Conservation (phyloP, 768 basidiomycete genomes). For the Mycena sanguinolenta region DNA sequence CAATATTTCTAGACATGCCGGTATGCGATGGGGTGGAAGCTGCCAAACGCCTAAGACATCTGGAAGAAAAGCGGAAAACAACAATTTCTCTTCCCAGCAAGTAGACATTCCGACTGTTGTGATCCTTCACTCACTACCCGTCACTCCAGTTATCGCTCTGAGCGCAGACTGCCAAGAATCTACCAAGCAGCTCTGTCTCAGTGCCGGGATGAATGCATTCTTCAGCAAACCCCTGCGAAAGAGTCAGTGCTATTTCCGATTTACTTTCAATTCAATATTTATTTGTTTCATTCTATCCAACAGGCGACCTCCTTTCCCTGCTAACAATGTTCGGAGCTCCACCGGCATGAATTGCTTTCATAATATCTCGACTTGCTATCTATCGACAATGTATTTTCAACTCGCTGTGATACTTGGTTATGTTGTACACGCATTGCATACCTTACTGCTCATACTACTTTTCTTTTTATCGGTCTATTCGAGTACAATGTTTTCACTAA, state of each 20-base stretch:
- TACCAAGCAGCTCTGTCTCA: slow-evolving; percentile 81
- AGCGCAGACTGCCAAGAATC: slow-evolving; percentile 85
- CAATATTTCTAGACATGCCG: slow-evolving; percentile 71
- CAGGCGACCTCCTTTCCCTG: slow-evolving; percentile 68
- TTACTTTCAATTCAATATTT: neutral
- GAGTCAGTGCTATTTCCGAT: slow-evolving; percentile 50
- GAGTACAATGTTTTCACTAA: neutral
- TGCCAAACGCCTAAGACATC: slow-evolving; percentile 69
- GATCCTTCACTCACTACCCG: neutral
- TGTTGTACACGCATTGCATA: slow-evolving; percentile 9
- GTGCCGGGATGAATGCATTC: slow-evolving; percentile 84
- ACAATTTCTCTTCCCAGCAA: slow-evolving; percentile 68
- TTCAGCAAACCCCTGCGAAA: slow-evolving; percentile 80
- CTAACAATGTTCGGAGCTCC: slow-evolving; percentile 66
- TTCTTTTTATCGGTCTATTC: neutral
- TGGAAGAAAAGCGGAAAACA: slow-evolving; percentile 71
- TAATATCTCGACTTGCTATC: slow-evolving; percentile 15
- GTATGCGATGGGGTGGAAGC: slow-evolving; percentile 85
- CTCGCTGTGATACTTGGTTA: neutral
- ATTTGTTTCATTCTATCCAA: slow-evolving; percentile 1
- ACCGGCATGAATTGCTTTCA: slow-evolving; percentile 25
- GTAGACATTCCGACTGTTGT: slow-evolving; percentile 33
- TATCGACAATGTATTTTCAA: neutral
- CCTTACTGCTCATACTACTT: neutral
- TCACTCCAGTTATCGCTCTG: slow-evolving; percentile 70